These are phyloP conservation scores for Posidonia australis DNA, from an alignment of 106 monocot genomes.

Conservation along the genomic window DNA sequence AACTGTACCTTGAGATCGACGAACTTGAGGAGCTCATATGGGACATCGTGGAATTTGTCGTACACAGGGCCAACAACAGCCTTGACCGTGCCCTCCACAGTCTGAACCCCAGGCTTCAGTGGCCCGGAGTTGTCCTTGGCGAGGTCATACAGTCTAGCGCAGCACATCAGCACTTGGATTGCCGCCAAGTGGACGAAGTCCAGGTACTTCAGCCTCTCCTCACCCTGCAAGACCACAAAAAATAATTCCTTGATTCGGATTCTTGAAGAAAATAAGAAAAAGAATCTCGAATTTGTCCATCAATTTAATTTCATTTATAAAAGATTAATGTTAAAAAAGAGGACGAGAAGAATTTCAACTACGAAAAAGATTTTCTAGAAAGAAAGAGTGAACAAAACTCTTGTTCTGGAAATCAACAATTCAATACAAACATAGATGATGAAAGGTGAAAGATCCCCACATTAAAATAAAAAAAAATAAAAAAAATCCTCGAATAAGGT, in stretches of 20 bases:
- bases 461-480: not conserved
- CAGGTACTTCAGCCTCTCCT: constrained; percentile 22
- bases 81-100: constrained; percentile 22
- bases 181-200: constrained; percentile 18
- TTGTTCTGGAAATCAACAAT: too few species aligned
- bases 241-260: too few species aligned
- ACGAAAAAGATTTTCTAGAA: not conserved
- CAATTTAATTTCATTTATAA: not conserved
- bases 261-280: too few species aligned
- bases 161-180: constrained; percentile 9
- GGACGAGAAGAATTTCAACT: not conserved
- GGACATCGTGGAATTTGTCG: constrained; percentile 18
- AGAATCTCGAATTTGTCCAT: too few species aligned
- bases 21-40: constrained; percentile 27
- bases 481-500: not conserved
- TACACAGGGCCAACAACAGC: constrained; percentile 26
- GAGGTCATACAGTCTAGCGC: constrained; percentile 13
- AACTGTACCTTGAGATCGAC: constrained; percentile 4
- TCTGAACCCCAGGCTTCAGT: constrained; percentile 21
- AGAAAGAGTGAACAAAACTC: too few species aligned
- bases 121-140: constrained; percentile 31
- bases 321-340: not conserved
- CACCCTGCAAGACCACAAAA: not conserved
- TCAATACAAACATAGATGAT: not conserved
- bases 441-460: not conserved